Conservation (phyloP, 2,329 filamentous ascomycete genomes). For the Xylogone sp. region DNA sequence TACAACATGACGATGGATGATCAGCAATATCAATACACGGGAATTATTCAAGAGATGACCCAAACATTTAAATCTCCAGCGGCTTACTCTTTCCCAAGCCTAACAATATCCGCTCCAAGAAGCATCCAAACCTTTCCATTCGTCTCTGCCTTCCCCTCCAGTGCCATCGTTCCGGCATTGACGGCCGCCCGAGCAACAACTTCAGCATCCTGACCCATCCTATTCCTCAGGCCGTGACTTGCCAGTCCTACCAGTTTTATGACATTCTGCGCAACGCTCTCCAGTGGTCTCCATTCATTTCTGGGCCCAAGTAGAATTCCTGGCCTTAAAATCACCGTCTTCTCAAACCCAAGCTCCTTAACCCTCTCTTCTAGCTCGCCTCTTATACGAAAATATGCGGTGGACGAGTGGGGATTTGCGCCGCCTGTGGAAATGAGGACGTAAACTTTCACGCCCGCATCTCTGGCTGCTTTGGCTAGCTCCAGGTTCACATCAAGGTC, state of each 20-base stretch:
- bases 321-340: conserved; percentile 71
- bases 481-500: conserved; percentile 84
- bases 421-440: conserved; percentile 44
- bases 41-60: no score
- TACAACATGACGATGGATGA: no score
- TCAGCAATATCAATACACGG: no score
- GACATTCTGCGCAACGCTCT: conserved; percentile 52
- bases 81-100: conserved; percentile 40
- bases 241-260: conserved; percentile 54
- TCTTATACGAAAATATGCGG: conserved; percentile 71
- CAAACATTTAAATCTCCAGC: no score
- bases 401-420: conserved; percentile 46
- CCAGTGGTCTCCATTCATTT: conserved; percentile 54
- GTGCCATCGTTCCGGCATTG: conserved; percentile 39
- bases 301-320: conserved; percentile 73
- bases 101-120: conserved; percentile 45
- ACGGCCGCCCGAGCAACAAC: conserved; percentile 54
- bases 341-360: conserved; percentile 68
- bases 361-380: conserved; percentile 79
- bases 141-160: conserved; percentile 34
- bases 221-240: conserved; percentile 52
- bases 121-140: conserved; percentile 42
- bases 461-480: conserved; percentile 70
- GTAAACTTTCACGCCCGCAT: conserved; percentile 65
- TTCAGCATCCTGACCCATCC: conserved; percentile 63